Evolutionary conservation across 495 filamentous ascomycete genomes (phyloP).

Genomic region (Tuber umbilicatum): DNA sequence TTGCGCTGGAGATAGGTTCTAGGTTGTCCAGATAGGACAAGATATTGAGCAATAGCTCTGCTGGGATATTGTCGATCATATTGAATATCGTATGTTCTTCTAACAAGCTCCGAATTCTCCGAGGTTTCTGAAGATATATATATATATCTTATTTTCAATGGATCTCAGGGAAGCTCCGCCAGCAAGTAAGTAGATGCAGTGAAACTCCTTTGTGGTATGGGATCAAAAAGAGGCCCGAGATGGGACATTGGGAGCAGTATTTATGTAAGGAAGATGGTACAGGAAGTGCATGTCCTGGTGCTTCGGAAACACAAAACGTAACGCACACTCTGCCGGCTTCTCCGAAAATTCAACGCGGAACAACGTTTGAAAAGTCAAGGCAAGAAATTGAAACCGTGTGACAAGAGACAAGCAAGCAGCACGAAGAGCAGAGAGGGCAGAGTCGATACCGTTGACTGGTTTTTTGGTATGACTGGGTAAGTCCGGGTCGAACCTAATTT

Average conservation of each 20-base stretch:
- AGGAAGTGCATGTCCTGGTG: conserved; percentile 17
- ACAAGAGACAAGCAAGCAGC: conserved; percentile 25
- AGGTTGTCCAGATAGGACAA: conserved; percentile 40
- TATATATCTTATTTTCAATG: conserved; percentile 1
- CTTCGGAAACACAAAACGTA: conserved; percentile 28
- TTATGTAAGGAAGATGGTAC: conserved; percentile 21
- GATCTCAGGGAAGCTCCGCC: background rate
- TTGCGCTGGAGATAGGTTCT: conserved; percentile 35
- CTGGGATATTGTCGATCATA: conserved; percentile 40
- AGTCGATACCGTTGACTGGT: conserved; percentile 26
- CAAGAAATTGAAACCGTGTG: conserved; percentile 31
- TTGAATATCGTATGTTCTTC: conserved; percentile 1
- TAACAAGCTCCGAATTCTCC: background rate
- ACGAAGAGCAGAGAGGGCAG: conserved; percentile 18
- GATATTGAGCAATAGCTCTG: conserved; percentile 41
- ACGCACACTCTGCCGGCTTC: conserved; percentile 24
- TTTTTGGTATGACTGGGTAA: conserved; percentile 25
- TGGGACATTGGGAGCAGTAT: conserved; percentile 21
- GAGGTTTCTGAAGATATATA: background rate
- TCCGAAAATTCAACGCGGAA: conserved; percentile 23
- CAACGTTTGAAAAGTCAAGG: conserved; percentile 24
- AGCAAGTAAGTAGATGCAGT: conserved; percentile 8
- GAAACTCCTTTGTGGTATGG: conserved; percentile 21
- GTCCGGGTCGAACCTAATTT: conserved; percentile 28
- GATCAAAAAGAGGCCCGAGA: conserved; percentile 6